Conservation (phyloP, 2,329 filamentous ascomycete species). For the Pseudogymnoascus sp. region DNA sequence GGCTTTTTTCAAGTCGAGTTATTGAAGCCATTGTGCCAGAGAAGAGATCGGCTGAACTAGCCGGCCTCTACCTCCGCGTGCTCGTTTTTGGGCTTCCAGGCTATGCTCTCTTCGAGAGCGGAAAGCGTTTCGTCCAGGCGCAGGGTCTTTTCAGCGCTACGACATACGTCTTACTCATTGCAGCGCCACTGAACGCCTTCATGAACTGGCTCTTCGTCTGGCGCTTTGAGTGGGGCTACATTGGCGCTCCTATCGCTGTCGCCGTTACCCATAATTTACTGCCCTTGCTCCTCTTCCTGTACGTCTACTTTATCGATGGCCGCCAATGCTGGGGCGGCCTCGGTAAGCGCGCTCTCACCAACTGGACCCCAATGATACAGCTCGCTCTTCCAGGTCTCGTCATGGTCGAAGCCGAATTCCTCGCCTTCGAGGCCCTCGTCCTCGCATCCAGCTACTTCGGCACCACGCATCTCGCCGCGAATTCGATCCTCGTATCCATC, state of each 20-base stretch:
- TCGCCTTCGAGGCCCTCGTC: slow-evolving; percentile 87
- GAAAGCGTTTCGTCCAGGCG: slow-evolving; percentile 73
- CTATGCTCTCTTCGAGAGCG: slow-evolving; percentile 67
- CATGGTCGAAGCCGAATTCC: slow-evolving; percentile 90
- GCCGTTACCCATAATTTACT: slow-evolving; percentile 67
- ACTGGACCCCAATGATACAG: slow-evolving; percentile 78
- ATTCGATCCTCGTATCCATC: slow-evolving; percentile 75
- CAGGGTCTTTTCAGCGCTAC: slow-evolving; percentile 76
- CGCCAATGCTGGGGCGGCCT: slow-evolving; percentile 76
- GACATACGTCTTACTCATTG: slow-evolving; percentile 67
- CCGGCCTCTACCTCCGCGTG: slow-evolving; percentile 65
- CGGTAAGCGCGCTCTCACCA: slow-evolving; percentile 57
- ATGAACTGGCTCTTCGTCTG: slow-evolving; percentile 76
- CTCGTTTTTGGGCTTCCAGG: slow-evolving; percentile 64
- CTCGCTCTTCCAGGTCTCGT: slow-evolving; percentile 82
- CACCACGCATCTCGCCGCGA: slow-evolving; percentile 72
- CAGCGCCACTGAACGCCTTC: slow-evolving; percentile 67
- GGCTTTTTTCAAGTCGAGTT: slow-evolving; percentile 60
- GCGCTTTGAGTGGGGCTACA: slow-evolving; percentile 59
- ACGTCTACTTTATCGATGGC: slow-evolving; percentile 64
- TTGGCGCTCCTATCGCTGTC: slow-evolving; percentile 73
- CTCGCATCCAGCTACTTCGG: slow-evolving; percentile 75
- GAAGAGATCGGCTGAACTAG: slow-evolving; percentile 58
- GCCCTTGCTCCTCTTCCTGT: slow-evolving; percentile 62
- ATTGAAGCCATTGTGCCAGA: slow-evolving; percentile 64